phyloP scores from a whole-genome alignment of 192 early-diverging fungal genomes.

The Radiomyces spectabilis region DNA sequence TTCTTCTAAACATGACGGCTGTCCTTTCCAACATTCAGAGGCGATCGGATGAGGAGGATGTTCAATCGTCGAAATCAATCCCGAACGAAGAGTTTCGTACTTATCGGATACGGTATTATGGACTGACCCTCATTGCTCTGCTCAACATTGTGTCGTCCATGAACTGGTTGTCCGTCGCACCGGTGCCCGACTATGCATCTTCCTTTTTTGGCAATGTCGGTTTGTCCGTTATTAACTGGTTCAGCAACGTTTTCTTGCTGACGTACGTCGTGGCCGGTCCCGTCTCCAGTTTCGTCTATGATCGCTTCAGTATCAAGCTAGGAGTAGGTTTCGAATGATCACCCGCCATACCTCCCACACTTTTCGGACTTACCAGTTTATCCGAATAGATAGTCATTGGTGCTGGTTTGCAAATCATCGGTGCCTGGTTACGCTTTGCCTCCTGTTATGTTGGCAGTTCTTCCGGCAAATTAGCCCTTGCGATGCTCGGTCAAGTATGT shows the following conservation, averaged over 20 bases:
- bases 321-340: too few species aligned
- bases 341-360: too few species aligned
- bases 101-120: slow-evolving; percentile 36
- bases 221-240: slow-evolving; percentile 30
- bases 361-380: too few species aligned
- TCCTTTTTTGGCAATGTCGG: slow-evolving; percentile 24
- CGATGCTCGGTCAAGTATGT: slow-evolving; percentile 43
- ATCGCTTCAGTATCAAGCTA: slow-evolving; percentile 30
- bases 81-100: too few species aligned
- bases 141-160: slow-evolving; percentile 33
- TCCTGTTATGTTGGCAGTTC: slow-evolving; percentile 26
- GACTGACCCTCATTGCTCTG: slow-evolving; percentile 34
- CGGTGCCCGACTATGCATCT: slow-evolving; percentile 28
- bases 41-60: too few species aligned
- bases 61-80: too few species aligned
- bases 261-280: slow-evolving; percentile 37
- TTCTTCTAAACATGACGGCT: too few species aligned
- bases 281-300: slow-evolving; percentile 35
- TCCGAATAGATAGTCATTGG: slow-evolving; percentile 29
- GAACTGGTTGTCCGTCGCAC: slow-evolving; percentile 41
- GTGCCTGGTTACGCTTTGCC: slow-evolving; percentile 39
- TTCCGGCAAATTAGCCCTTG: slow-evolving; percentile 30
- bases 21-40: too few species aligned
- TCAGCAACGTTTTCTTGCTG: slow-evolving; percentile 35
- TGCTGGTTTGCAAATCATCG: slow-evolving; percentile 30